A percentile compares a stretch with the other conserved stretches of the same genome.
Conservation (phyloP, 2,329 filamentous ascomycete species). For the Cladorrhinum sp. region DNA sequence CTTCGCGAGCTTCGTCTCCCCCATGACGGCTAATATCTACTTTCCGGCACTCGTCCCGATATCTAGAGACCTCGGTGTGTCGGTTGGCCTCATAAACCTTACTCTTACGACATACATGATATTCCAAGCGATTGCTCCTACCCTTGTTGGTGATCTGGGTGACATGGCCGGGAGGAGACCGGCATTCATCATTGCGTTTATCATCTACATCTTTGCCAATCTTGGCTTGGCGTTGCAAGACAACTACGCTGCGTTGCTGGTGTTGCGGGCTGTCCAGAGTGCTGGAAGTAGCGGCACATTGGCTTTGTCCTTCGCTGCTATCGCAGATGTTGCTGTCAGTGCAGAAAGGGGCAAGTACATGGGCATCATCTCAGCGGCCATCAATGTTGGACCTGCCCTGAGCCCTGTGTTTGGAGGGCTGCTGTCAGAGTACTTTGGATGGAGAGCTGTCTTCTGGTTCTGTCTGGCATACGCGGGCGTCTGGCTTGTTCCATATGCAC, state of each 20-base stretch:
- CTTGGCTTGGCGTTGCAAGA: slow-evolving; percentile 58
- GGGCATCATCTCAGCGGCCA: slow-evolving; percentile 59
- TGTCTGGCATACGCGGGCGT: slow-evolving; percentile 52
- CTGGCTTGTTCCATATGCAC: slow-evolving; percentile 52
- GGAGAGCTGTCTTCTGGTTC: slow-evolving; percentile 70
- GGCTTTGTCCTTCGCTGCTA: slow-evolving; percentile 67
- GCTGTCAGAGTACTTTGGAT: slow-evolving; percentile 61
- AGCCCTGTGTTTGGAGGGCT: slow-evolving; percentile 64
- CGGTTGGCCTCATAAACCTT: slow-evolving; percentile 44
- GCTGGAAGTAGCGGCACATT: slow-evolving; percentile 65
- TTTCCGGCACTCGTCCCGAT: slow-evolving; percentile 44
- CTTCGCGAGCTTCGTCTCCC: slow-evolving; percentile 53
- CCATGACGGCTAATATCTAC: slow-evolving; percentile 59
- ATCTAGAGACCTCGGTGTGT: slow-evolving; percentile 38
- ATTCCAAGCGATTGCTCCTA: slow-evolving; percentile 60
- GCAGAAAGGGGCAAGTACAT: slow-evolving; percentile 72
- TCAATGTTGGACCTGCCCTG: slow-evolving; percentile 53
- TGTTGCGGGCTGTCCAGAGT: slow-evolving; percentile 62
- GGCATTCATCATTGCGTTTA: slow-evolving; percentile 56
- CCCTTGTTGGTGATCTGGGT: slow-evolving; percentile 59
- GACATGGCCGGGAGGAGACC: slow-evolving; percentile 61
- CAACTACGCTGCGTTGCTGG: slow-evolving; percentile 55
- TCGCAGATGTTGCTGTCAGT: slow-evolving; percentile 68
- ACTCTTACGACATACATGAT: slow-evolving; percentile 62
- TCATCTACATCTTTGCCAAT: slow-evolving; percentile 57